A percentile compares a stretch with the other conserved stretches of the same genome.
Conservation (phyloP, 352 stramenopile genomes). For the Lagenidium giganteum region DNA sequence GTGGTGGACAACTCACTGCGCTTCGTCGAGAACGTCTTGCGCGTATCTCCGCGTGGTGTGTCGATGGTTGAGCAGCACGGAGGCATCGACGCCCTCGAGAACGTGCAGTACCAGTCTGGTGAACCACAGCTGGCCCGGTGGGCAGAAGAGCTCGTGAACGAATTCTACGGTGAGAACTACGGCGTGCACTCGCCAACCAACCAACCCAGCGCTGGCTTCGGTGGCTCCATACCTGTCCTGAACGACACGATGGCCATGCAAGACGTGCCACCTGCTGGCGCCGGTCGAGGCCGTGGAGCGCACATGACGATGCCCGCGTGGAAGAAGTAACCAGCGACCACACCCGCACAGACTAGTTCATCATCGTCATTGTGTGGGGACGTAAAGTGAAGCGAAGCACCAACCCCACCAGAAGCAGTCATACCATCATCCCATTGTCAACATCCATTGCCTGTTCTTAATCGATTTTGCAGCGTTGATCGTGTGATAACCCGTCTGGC, state of each 20-base stretch:
- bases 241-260: no score
- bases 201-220: constrained; percentile 23
- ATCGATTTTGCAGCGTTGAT: no score
- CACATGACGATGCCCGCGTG: constrained; percentile 70
- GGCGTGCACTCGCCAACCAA: constrained; percentile 66
- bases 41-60: constrained; percentile 44
- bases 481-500: no score
- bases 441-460: no score
- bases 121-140: constrained; percentile 58
- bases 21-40: constrained; percentile 77
- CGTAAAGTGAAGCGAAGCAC: no score
- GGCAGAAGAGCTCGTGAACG: constrained; percentile 69
- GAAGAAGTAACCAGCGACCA: constrained; percentile 72
- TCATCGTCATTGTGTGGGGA: no score
- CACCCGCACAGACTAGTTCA: no score
- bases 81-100: constrained; percentile 77
- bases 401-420: no score
- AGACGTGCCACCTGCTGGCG: constrained; percentile 14
- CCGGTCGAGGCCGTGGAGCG: constrained; percentile 42
- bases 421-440: no score
- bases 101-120: constrained; percentile 60
- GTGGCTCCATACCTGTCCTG: constrained; percentile 16
- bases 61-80: constrained; percentile 51
- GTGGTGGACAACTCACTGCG: constrained; percentile 75
- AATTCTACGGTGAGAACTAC: constrained; percentile 83